A percentile compares a stretch with the other conserved stretches of the same genome.
Conservation (phyloP, 1,139 yeast genomes). For the Yamadazyma dushanensis region DNA sequence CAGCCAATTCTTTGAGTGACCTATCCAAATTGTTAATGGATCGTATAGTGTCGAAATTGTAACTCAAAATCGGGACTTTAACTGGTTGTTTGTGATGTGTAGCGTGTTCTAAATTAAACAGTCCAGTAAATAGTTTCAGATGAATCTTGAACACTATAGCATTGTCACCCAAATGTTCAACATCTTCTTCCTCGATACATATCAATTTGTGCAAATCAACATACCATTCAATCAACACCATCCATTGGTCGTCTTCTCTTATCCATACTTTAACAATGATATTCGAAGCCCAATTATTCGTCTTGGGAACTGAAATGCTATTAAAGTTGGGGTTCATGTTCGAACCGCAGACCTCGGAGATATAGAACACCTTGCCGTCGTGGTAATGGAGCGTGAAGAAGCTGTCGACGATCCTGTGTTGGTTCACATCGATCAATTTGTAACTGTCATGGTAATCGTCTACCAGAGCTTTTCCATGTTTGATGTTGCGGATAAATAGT, state of each 20-base stretch:
- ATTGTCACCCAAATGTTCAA: conserved; percentile 23
- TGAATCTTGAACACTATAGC: conserved; percentile 26
- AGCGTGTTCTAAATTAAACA: conserved; percentile 6
- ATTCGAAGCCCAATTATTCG: conserved; percentile 13
- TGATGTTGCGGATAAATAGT: conserved; percentile 1
- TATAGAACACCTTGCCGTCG: conserved; percentile 25
- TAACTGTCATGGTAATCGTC: conserved; percentile 10
- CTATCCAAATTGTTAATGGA: conserved; percentile 29
- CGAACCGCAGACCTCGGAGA: conserved; percentile 33
- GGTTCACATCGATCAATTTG: conserved; percentile 12
- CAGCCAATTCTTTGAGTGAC: conserved; percentile 32
- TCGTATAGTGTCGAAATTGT: conserved; percentile 38
- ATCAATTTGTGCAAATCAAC: conserved; percentile 1
- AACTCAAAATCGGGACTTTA: conserved; percentile 9
- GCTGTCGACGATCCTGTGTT: conserved; percentile 23
- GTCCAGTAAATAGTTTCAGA: conserved; percentile 23
- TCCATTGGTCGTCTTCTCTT: conserved; percentile 20
- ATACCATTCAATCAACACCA: conserved; percentile 21
- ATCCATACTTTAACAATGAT: conserved; percentile 28
- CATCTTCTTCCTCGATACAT: neutral
- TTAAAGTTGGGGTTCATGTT: conserved; percentile 34
- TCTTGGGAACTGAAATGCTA: conserved; percentile 26
- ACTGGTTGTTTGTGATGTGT: conserved; percentile 3
- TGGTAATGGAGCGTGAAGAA: conserved; percentile 28
- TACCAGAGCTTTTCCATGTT: neutral